These are phyloP conservation scores for Phoenix dactylifera DNA, from an alignment of 176 grass and related monocot genomes.

Conservation along the genomic window DNA sequence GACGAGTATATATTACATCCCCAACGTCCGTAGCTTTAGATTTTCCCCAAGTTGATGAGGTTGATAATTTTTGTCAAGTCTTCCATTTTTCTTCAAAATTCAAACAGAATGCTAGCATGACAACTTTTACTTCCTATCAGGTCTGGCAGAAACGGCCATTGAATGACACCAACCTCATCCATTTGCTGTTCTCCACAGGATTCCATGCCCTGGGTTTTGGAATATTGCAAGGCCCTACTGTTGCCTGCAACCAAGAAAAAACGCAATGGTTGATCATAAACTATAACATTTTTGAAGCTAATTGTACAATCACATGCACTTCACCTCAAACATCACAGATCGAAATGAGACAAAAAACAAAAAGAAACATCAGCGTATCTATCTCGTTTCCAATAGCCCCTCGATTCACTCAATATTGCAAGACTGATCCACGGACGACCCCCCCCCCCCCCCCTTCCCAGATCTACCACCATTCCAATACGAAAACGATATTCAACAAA, in stretches of 20 bases:
- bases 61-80: too few relatives aligned
- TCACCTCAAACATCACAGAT: too few relatives aligned
- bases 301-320: too few relatives aligned
- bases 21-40: too few relatives aligned
- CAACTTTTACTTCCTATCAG: not conserved
- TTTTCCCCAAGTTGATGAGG: too few relatives aligned
- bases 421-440: not conserved
- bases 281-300: too few relatives aligned
- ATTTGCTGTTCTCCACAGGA: constrained; percentile 91
- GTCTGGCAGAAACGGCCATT: too few relatives aligned
- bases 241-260: constrained; percentile 40
- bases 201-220: constrained; percentile 82
- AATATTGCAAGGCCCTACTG: constrained; percentile 77
- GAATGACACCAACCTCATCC: constrained; percentile 54
- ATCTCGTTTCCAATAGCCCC: not conserved
- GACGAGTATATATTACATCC: too few relatives aligned
- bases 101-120: constrained; percentile 2
- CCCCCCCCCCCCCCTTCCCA: too few relatives aligned
- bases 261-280: constrained; percentile 1
- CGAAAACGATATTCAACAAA: constrained; percentile 7
- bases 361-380: not conserved
- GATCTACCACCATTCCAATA: constrained; percentile 3
- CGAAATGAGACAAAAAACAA: too few relatives aligned
- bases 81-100: not conserved
- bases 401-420: not conserved